A percentile compares a stretch with the other conserved stretches of the same genome.
Evolutionary conservation across 2,329 filamentous ascomycete species (phyloP).

Genomic region (Aspergillus hiratsukae): DNA sequence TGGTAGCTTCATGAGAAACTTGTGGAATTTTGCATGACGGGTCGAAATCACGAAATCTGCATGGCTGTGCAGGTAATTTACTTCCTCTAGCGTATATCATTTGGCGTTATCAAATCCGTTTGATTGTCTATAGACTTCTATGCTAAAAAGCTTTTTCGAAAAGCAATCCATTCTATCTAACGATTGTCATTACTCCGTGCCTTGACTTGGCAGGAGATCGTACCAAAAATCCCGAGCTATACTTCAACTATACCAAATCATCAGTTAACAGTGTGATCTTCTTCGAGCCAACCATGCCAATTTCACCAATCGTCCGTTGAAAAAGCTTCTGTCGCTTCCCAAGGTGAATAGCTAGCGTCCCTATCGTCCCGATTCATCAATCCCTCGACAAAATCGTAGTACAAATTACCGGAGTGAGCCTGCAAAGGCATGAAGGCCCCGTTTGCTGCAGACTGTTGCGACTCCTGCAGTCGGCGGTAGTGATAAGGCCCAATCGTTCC

Average conservation of each 20-base stretch:
- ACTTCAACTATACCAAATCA: not conserved
- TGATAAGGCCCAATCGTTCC: conserved; percentile 14
- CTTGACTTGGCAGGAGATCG: not conserved
- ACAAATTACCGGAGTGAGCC: conserved; percentile 10
- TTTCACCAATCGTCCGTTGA: not conserved
- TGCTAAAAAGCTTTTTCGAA: not conserved
- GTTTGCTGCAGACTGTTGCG: conserved; percentile 8
- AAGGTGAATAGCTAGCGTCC: not conserved
- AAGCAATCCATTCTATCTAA: conserved; percentile 4
- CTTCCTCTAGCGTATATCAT: not conserved
- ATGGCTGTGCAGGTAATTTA: conserved; percentile 1
- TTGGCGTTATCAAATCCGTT: not conserved
- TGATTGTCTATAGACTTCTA: not conserved
- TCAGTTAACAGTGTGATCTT: not conserved
- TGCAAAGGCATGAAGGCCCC: conserved; percentile 9
- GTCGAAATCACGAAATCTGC: not conserved
- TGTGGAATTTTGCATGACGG: conserved; percentile 35
- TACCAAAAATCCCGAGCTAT: not conserved
- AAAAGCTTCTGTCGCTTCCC: not conserved
- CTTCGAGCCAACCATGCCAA: not conserved
- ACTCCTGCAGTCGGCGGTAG: conserved; percentile 12
- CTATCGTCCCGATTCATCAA: conserved; percentile 2
- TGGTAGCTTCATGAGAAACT: conserved; percentile 31
- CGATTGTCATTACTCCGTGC: not conserved
- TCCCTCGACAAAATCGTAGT: conserved; percentile 3